Conservation (phyloP, 2,329 filamentous ascomycete genomes). For the Curvularia verruculosa region DNA sequence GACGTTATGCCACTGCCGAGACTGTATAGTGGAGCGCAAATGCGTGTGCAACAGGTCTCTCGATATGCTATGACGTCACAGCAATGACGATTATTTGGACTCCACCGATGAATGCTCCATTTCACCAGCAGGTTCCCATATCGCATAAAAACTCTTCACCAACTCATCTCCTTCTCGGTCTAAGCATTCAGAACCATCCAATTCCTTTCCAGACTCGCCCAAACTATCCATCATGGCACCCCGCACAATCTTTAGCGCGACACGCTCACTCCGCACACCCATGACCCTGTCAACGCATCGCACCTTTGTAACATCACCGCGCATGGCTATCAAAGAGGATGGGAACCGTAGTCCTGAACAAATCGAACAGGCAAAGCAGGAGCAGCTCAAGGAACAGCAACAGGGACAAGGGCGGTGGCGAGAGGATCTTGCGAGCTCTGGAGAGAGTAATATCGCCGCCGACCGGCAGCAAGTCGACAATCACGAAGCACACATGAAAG, state of each 20-base stretch:
- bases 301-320: conserved; percentile 40
- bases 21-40: background rate
- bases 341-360: conserved; percentile 48
- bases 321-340: conserved; percentile 50
- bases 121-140: background rate
- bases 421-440: conserved; percentile 51
- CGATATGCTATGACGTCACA: background rate
- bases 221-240: conserved; percentile 21
- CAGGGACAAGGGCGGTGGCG: conserved; percentile 52
- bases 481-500: conserved; percentile 52
- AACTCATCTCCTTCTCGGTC: no score
- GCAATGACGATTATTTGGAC: background rate
- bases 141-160: background rate
- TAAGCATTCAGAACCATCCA: background rate
- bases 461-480: conserved; percentile 52
- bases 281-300: conserved; percentile 21
- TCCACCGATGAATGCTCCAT: background rate
- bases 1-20: background rate
- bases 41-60: background rate
- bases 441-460: conserved; percentile 52
- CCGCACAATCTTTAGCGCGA: conserved; percentile 20
- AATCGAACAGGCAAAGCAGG: conserved; percentile 52
- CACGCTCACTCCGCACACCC: conserved; percentile 15
- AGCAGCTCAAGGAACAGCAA: conserved; percentile 53
- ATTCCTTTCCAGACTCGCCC: background rate